These are phyloP conservation scores for Podaxis sp. DNA, from an alignment of 768 basidiomycete species.

Conservation along the genomic window DNA sequence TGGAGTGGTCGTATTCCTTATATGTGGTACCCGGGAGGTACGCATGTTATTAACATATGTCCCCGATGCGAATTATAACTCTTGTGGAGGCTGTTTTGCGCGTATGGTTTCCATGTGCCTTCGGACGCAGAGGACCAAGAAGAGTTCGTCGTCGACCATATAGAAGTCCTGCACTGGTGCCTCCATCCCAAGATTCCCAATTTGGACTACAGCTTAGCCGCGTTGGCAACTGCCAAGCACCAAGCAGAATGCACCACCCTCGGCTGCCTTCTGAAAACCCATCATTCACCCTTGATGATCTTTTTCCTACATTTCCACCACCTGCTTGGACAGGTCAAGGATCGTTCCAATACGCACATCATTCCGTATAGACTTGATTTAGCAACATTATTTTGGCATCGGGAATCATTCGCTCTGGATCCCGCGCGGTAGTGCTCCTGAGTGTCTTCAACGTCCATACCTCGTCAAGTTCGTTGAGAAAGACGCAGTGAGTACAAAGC, in stretches of 20 bases:
- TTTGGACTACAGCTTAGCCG: not conserved
- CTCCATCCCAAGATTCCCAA: not conserved
- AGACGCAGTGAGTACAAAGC: too few relatives aligned
- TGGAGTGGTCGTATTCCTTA: constrained; percentile 31
- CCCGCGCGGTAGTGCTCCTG: not conserved
- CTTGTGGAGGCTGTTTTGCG: not conserved
- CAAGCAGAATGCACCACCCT: not conserved
- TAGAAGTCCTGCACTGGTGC: not conserved
- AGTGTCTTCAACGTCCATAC: too few relatives aligned
- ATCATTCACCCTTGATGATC: not conserved
- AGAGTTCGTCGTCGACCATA: not conserved
- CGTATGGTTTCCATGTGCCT: not conserved
- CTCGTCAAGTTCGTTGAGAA: too few relatives aligned
- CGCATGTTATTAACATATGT: not conserved
- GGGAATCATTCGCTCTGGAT: not conserved
- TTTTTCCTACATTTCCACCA: not conserved
- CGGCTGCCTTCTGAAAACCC: not conserved
- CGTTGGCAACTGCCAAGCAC: not conserved
- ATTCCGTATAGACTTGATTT: not conserved
- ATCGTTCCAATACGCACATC: not conserved
- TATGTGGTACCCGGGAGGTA: constrained; percentile 28
- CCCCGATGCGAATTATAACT: not conserved
- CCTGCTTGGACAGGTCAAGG: not conserved
- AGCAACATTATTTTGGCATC: not conserved
- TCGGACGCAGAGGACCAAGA: not conserved